phyloP scores from a whole-genome alignment of 352 stramenopile species.

The Pythium biforme region DNA sequence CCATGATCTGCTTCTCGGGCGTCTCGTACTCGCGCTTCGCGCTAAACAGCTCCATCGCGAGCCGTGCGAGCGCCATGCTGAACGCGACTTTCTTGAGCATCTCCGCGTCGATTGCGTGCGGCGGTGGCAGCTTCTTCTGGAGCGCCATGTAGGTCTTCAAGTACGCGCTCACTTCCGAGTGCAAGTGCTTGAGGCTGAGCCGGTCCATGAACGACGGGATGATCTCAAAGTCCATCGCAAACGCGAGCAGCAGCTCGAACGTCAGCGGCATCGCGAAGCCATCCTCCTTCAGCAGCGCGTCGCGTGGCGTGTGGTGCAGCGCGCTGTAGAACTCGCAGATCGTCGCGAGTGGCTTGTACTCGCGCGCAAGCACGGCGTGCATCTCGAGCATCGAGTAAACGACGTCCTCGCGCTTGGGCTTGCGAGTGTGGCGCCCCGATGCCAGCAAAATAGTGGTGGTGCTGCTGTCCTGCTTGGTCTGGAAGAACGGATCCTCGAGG shows the following conservation, averaged over 20 bases:
- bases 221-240: conserved; percentile 81
- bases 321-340: conserved; percentile 79
- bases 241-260: conserved; percentile 64
- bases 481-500: conserved; percentile 23
- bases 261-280: conserved; percentile 43
- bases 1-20: conserved; percentile 66
- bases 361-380: conserved; percentile 54
- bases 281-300: conserved; percentile 40
- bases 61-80: conserved; percentile 52
- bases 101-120: conserved; percentile 50
- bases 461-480: conserved; percentile 18
- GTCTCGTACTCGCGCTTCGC: conserved; percentile 68
- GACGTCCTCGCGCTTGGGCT: conserved; percentile 49
- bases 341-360: conserved; percentile 61
- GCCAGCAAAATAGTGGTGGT: conserved; percentile 15
- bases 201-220: conserved; percentile 81
- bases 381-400: conserved; percentile 81
- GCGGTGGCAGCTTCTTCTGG: conserved; percentile 47
- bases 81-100: conserved; percentile 75
- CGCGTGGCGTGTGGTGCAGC: conserved; percentile 35
- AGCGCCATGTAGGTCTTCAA: conserved; percentile 63
- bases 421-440: conserved; percentile 13
- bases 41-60: conserved; percentile 72
- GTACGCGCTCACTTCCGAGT: conserved; percentile 52
- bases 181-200: conserved; percentile 67